phyloP scores from a whole-genome alignment of 2,329 filamentous ascomycete genomes.

The Neonectria faginata region DNA sequence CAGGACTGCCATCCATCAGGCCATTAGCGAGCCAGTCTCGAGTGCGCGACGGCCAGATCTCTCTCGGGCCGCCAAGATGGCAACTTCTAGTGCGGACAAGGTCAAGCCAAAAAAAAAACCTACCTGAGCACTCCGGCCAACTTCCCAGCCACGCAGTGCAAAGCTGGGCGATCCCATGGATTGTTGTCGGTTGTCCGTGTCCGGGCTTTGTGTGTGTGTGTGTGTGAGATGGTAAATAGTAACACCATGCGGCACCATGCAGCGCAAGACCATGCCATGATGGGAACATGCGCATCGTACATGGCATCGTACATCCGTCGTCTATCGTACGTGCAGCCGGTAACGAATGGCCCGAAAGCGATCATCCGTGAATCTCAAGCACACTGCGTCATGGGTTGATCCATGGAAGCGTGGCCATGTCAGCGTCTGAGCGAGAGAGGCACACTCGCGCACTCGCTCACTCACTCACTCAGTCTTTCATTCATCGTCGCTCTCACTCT shows the following conservation, averaged over 20 bases:
- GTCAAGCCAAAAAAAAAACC: not conserved
- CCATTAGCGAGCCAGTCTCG: slow-evolving; percentile 33
- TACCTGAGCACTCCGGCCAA: not conserved
- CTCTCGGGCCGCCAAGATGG: slow-evolving; percentile 25
- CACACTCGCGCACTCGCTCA: not conserved
- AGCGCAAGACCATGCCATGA: slow-evolving; percentile 13
- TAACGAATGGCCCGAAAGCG: slow-evolving; percentile 25
- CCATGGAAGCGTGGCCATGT: not conserved
- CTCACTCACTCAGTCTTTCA: too few species aligned
- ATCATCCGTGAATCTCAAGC: slow-evolving; percentile 12
- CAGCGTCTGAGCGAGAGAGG: not conserved
- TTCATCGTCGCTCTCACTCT: too few species aligned
- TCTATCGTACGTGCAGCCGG: slow-evolving; percentile 30
- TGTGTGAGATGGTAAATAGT: not conserved
- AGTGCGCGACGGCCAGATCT: slow-evolving; percentile 24
- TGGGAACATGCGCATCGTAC: slow-evolving; percentile 26
- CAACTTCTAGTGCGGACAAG: slow-evolving; percentile 15
- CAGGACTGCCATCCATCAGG: slow-evolving; percentile 26
- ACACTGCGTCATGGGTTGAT: not conserved
- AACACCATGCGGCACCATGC: slow-evolving; percentile 15
- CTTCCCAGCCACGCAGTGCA: not conserved
- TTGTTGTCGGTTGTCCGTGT: not conserved
- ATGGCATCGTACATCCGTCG: slow-evolving; percentile 22
- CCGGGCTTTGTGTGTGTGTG: slow-evolving; percentile 22
- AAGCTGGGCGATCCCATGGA: slow-evolving; percentile 28